Evolutionary conservation across 345 rosid species (phyloP), one percentile per base, ranked within the genome.

Genomic region (Psidium guajava): DNA sequence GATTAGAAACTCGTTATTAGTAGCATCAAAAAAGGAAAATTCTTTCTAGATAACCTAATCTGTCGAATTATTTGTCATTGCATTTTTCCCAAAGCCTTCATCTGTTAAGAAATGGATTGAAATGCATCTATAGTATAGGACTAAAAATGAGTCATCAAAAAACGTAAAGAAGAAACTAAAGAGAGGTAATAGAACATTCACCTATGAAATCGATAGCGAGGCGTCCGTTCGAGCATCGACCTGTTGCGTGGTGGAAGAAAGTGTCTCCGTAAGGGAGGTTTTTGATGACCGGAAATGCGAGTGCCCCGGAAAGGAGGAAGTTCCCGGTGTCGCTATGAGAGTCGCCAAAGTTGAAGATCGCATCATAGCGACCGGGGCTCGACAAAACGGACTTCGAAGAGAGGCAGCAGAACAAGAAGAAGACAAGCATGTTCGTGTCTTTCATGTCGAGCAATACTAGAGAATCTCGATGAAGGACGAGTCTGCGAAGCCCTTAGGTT

Each of bases 251-350:
- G 52, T 85, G 85, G 28, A 94, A 94, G 87, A 91, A 94, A 56
- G 94, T 93, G 88, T 88, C 74, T 1, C 94, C 94, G 3, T 92
- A 93, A 1, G 94, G 97, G 40, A 77, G 91, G 83, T 87, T 89
- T 47, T 86, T 91, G 8, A 61, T 61, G 42, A 9, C 44, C 28
- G 75, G 75, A 28, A 28, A 64, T 64, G 75, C 44, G 1, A 64
- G 44, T 13, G 44, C 75, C 75, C 75, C 75, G 3, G 75, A 64
- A 28, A 64, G 75, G 11, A 32, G 75, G 22, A 64, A 64, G 22
- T 64, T 64, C 16, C 75, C 44, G 3, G 75, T 64, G 75, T 64
- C 75, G 0, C 44, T 64, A 5, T 15, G 6, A 64, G 44, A 64
- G 44, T 64, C 8, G 42, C 75, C 75, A 11, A 64, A 64, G 75